Conservation (phyloP, 805 yeast genomes). For the Suhomyces tanzawaensis region DNA sequence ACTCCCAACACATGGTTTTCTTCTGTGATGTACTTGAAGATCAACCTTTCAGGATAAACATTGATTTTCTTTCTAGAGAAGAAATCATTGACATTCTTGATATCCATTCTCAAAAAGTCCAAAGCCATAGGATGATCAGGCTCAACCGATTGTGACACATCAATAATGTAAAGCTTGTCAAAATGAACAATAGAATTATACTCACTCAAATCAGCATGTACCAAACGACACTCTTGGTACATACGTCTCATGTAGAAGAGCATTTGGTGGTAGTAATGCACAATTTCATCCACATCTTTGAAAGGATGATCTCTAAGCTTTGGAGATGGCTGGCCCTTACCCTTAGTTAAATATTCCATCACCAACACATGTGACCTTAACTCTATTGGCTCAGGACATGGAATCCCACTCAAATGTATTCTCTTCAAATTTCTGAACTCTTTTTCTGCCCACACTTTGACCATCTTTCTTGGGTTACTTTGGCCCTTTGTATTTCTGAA, state of each 20-base stretch:
- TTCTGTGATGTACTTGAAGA: conserved; percentile 75
- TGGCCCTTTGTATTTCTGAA: conserved; percentile 82
- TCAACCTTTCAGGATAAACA: conserved; percentile 75
- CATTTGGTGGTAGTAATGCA: conserved; percentile 71
- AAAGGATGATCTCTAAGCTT: conserved; percentile 81
- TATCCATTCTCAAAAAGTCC: conserved; percentile 95
- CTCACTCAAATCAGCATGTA: conserved; percentile 96
- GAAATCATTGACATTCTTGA: conserved; percentile 89
- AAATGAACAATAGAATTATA: conserved; percentile 88
- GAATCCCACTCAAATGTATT: conserved; percentile 71
- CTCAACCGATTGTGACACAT: conserved; percentile 96
- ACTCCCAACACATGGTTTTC: conserved; percentile 36
- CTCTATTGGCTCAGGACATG: conserved; percentile 92
- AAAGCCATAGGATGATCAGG: conserved; percentile 97
- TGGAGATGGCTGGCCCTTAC: conserved; percentile 89
- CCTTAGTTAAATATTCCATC: conserved; percentile 83
- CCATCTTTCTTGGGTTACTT: conserved; percentile 96
- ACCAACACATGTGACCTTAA: conserved; percentile 86
- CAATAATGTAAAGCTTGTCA: conserved; percentile 78
- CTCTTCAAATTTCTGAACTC: conserved; percentile 92
- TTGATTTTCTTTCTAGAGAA: conserved; percentile 69
- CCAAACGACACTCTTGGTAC: conserved; percentile 84
- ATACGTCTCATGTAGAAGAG: conserved; percentile 80
- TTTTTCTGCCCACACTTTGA: conserved; percentile 97
- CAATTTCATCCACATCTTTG: conserved; percentile 61